A percentile compares a stretch with the other conserved stretches of the same genome.
These are phyloP conservation scores for Hygrophila difformis DNA, from an alignment of 257 asterid species.

Conservation along the genomic window DNA sequence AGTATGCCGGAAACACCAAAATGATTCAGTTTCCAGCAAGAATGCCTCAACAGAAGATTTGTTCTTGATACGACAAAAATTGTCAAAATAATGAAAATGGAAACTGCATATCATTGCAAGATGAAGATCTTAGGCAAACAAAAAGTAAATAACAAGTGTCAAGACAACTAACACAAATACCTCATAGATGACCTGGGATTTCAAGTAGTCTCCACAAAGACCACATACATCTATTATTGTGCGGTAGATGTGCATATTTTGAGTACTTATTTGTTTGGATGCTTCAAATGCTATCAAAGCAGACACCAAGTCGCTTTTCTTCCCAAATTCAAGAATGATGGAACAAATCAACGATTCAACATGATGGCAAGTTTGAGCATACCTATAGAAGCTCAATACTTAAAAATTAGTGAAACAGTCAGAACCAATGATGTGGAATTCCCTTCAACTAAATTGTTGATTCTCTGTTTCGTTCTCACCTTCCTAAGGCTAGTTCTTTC, in stretches of 20 bases:
- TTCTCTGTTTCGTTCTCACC: not conserved
- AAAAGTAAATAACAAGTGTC: not conserved
- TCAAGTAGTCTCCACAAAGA: constrained; percentile 75
- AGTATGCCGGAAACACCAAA: not conserved
- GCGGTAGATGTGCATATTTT: constrained; percentile 71
- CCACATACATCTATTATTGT: constrained; percentile 92
- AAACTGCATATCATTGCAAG: constrained; percentile 2
- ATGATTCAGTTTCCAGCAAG: no score
- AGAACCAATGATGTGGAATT: no score
- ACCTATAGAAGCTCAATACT: constrained; percentile 49
- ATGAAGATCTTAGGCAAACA: constrained; percentile 4
- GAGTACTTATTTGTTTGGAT: constrained; percentile 44
- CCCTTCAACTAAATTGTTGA: not conserved
- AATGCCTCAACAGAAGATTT: no score
- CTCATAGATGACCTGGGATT: constrained; percentile 79
- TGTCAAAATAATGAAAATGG: no score
- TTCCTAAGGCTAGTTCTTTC: not conserved
- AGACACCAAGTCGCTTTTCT: constrained; percentile 60
- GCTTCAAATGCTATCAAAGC: constrained; percentile 69
- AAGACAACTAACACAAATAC: constrained; percentile 26
- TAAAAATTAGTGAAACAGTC: no score
- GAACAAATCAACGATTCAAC: constrained; percentile 51
- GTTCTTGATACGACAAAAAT: no score
- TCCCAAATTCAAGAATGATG: constrained; percentile 77
- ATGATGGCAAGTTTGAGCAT: constrained; percentile 47